Evolutionary conservation across 805 yeast genomes (phyloP), one percentile per base, ranked within the genome.

Genomic region (Suhomyces sp.): DNA sequence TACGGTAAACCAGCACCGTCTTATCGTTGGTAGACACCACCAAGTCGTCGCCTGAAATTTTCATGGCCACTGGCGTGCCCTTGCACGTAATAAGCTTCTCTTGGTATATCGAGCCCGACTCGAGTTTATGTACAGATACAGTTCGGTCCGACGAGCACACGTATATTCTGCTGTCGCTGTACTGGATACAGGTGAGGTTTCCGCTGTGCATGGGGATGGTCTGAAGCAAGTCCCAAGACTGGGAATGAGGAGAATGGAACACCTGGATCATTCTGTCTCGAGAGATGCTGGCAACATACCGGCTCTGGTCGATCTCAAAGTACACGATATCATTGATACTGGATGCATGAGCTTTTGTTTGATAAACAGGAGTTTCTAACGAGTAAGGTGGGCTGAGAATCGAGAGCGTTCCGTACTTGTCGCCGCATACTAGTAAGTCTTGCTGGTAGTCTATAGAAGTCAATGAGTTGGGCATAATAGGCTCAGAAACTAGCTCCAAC

Each of bases 261-360:
- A 85, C 61, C 61, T 85, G 90, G 29, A 85, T 77, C 73, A 84
- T 85, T 49, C 90, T 62, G 61, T 85, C 90, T 42, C 89, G 66
- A 1, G 87, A 81, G 26, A 80, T 78, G 40, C 82, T 76, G 17
- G 76, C 74, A 4, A 79, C 60, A 46, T 78, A 71, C 36, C 68
- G 60, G n/a, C 35, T 24, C 0, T 56, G 54, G 0, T 56, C 68
- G 4, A 69, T 51, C 44, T 64, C 60, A 51, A 79, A 78, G 48
- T 64, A 68, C 1, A 64, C 51, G 1, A 82, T 59, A 44, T 78
- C 84, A 54, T 80, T 82, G 13, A 83, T 65, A 9, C 79, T 66
- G 6, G 83, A 79, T 23, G 81, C 79, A 57, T 84, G 86, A 0
- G 83, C 82, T 44, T 78, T 75, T 0, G 70, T 61, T 6, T 62